phyloP scores from a whole-genome alignment of 106 monocot species.

The Allium fistulosum region DNA sequence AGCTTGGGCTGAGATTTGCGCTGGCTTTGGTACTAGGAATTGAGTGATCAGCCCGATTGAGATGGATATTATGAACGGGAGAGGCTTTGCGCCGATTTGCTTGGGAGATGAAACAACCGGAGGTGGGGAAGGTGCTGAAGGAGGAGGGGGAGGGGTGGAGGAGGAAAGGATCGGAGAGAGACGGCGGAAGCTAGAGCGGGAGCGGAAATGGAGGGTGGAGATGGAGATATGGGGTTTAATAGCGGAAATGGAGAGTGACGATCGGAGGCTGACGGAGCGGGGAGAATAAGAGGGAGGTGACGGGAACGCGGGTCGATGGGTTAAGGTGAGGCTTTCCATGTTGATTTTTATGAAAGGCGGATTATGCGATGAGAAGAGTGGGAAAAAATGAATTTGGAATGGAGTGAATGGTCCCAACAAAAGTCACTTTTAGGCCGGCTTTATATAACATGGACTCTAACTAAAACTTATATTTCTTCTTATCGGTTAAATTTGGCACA shows the following conservation, averaged over 20 bases:
- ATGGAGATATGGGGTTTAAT: constrained; percentile 2
- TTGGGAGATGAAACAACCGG: constrained; percentile 8
- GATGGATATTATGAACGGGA: constrained; percentile 60
- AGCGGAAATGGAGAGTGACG: constrained; percentile 6
- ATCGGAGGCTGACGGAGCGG: constrained; percentile 8
- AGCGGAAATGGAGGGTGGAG: constrained; percentile 11
- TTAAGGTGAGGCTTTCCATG: constrained; percentile 46
- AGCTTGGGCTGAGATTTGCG: constrained; percentile 59
- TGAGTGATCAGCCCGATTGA: constrained; percentile 65
- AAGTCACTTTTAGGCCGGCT: too few species aligned
- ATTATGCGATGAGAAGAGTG: constrained; percentile 5
- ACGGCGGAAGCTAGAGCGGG: not conserved
- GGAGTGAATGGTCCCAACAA: not conserved
- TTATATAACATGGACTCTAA: too few species aligned
- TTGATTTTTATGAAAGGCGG: not conserved
- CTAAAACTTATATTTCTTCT: too few species aligned
- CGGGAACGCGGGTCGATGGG: constrained; percentile 4
- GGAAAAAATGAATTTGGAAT: not conserved
- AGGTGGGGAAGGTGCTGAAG: constrained; percentile 8
- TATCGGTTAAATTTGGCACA: too few species aligned
- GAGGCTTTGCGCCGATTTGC: constrained; percentile 40
- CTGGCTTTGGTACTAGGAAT: constrained; percentile 67
- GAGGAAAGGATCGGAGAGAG: constrained; percentile 1
- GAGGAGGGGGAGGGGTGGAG: not conserved
- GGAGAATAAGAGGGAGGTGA: not conserved